Evolutionary conservation across 768 basidiomycete genomes (phyloP).

Genomic region (Mycena filopes): DNA sequence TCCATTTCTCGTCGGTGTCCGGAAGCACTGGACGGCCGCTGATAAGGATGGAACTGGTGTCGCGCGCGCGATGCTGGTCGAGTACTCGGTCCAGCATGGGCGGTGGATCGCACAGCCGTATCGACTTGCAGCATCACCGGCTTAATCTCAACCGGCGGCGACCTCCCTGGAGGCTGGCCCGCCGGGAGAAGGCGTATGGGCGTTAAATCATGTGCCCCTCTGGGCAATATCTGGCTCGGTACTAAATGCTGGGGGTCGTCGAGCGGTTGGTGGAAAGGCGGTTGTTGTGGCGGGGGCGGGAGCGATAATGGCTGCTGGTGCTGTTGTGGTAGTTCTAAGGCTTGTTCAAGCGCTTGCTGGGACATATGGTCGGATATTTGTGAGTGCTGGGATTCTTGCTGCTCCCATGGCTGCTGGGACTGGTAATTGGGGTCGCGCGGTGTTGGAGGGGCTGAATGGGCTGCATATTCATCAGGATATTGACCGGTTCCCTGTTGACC

Average conservation of each 20-base stretch:
- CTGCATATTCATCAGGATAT: constrained; percentile 52
- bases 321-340: constrained; percentile 23
- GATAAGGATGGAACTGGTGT: constrained; percentile 29
- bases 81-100: constrained; percentile 29
- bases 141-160: constrained; percentile 37
- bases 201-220: constrained; percentile 40
- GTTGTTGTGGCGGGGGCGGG: constrained; percentile 5
- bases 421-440: constrained; percentile 49
- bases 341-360: constrained; percentile 26
- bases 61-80: constrained; percentile 35
- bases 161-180: constrained; percentile 35
- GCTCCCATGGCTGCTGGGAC: constrained; percentile 44
- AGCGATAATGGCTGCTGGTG: constrained; percentile 9
- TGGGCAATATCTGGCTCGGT: constrained; percentile 40
- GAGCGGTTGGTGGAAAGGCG: constrained; percentile 32
- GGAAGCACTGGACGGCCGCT: constrained; percentile 23
- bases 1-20: constrained; percentile 25
- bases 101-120: constrained; percentile 28
- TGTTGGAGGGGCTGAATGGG: constrained; percentile 58
- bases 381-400: constrained; percentile 40
- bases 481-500: constrained; percentile 39
- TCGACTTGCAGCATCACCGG: constrained; percentile 37
- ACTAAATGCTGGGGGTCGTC: constrained; percentile 36
- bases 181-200: constrained; percentile 45
- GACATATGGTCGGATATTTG: constrained; percentile 22